phyloP scores from a whole-genome alignment of 2,329 filamentous ascomycete species.

The Fusarium sp. region DNA sequence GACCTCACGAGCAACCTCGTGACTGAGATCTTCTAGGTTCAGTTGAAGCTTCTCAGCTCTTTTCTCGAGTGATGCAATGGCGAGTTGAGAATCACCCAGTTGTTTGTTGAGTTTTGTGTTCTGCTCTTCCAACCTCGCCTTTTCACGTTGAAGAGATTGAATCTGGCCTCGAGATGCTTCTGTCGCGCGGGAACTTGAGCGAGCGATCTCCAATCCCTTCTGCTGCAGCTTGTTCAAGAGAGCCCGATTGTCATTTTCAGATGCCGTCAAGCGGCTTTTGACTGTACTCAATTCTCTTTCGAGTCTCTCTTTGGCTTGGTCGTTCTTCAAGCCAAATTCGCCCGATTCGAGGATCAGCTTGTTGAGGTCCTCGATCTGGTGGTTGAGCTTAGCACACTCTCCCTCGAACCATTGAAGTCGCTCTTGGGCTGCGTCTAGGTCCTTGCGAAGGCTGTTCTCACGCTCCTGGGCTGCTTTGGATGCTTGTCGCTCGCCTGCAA shows the following conservation, averaged over 20 bases:
- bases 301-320: constrained; percentile 93
- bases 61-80: constrained; percentile 89
- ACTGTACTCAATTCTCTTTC: constrained; percentile 93
- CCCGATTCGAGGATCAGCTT: constrained; percentile 91
- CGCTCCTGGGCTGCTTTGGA: constrained; percentile 84
- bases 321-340: constrained; percentile 89
- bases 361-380: constrained; percentile 87
- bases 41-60: constrained; percentile 93
- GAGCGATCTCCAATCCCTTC: constrained; percentile 95
- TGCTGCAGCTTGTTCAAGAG: constrained; percentile 98
- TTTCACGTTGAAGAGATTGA: constrained; percentile 83
- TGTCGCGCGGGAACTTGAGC: constrained; percentile 87
- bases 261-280: constrained; percentile 89
- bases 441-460: constrained; percentile 81
- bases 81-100: constrained; percentile 86
- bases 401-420: constrained; percentile 84
- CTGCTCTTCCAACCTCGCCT: constrained; percentile 85
- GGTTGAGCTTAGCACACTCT: constrained; percentile 82
- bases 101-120: constrained; percentile 86
- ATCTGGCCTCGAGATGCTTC: constrained; percentile 87
- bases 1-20: constrained; percentile 90
- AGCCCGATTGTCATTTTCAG: constrained; percentile 95
- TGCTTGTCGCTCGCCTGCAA: constrained; percentile 84
- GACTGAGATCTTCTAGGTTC: constrained; percentile 90
- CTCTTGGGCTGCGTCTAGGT: constrained; percentile 84